Conservation (phyloP, 169 alveolate genomes). For the Neospora caninum region DNA sequence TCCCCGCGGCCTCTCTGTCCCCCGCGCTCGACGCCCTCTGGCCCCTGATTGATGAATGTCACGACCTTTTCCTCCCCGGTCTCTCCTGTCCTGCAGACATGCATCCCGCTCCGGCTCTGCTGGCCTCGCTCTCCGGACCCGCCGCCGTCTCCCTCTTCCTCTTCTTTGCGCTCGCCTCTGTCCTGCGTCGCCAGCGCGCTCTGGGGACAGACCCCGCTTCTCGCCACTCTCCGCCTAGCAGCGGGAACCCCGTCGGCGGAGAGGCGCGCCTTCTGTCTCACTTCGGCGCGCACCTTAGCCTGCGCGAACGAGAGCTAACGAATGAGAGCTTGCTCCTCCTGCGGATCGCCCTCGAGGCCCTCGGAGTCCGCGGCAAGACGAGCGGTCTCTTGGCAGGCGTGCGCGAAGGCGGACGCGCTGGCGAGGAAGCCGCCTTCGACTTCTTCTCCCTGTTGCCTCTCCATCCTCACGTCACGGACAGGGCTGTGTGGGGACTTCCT, state of each 20-base stretch:
- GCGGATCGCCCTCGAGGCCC: constrained; percentile 20
- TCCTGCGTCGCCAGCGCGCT: background rate
- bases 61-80: background rate
- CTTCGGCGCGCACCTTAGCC: background rate
- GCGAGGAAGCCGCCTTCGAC: background rate
- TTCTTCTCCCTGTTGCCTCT: constrained; percentile 4
- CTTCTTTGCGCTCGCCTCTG: background rate
- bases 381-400: background rate
- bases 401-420: background rate
- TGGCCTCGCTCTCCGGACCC: background rate
- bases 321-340: background rate
- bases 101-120: background rate
- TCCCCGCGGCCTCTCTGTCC: background rate
- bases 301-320: background rate
- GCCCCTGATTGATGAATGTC: background rate
- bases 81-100: background rate
- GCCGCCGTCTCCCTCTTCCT: background rate
- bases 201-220: background rate
- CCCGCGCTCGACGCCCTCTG: background rate
- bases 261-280: background rate
- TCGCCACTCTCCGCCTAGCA: background rate
- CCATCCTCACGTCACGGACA: background rate
- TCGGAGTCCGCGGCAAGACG: background rate
- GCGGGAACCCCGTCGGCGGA: background rate
- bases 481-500: background rate